A percentile compares a stretch with the other conserved stretches of the same genome.
phyloP scores from a whole-genome alignment of 306 rosid genomes.

The Lagenaria siceraria region DNA sequence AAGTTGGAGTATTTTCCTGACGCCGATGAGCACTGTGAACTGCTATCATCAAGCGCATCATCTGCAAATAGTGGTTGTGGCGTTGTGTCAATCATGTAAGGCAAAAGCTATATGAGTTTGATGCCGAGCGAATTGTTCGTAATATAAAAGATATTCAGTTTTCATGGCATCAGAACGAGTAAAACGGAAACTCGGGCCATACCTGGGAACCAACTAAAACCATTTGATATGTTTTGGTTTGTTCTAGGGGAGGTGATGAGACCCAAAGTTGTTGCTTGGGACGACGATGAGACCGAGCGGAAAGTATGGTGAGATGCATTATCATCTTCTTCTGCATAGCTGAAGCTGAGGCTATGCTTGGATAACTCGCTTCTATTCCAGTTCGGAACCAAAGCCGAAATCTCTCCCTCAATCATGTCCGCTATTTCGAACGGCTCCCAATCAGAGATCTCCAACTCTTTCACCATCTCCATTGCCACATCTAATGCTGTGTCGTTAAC shows the following conservation, averaged over 20 bases:
- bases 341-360: conserved; percentile 22
- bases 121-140: neutral
- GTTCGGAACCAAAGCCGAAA: conserved; percentile 46
- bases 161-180: neutral
- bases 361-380: conserved; percentile 24
- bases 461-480: conserved; percentile 89
- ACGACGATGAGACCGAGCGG: conserved; percentile 43
- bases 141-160: neutral
- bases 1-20: conserved; percentile 51
- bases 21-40: conserved; percentile 62
- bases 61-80: conserved; percentile 32
- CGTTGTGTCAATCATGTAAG: neutral
- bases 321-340: conserved; percentile 29
- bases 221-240: conserved; percentile 25
- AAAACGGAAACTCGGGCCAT: neutral
- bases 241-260: conserved; percentile 20
- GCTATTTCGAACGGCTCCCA: conserved; percentile 84
- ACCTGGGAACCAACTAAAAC: conserved; percentile 48
- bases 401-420: conserved; percentile 69
- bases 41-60: conserved; percentile 46
- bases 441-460: conserved; percentile 69
- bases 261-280: conserved; percentile 36
- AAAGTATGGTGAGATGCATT: conserved; percentile 28
- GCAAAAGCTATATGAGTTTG: neutral
- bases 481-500: conserved; percentile 56